Percentiles rank a stretch among this genome's conserved stretches.
Conservation (phyloP, 345 rosid genomes). For the Rhodomyrtus tomentosa region DNA sequence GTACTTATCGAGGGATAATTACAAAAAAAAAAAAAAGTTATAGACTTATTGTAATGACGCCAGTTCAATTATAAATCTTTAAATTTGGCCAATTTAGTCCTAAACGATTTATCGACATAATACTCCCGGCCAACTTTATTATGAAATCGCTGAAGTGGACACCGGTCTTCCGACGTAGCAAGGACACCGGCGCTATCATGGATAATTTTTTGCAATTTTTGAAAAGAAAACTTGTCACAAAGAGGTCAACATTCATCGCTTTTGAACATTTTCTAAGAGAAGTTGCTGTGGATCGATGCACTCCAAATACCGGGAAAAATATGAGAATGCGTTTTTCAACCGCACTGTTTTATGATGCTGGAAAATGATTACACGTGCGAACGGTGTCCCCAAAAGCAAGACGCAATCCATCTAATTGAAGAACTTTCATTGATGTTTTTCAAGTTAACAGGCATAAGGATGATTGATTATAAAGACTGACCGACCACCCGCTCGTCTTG, state of each 20-base stretch:
- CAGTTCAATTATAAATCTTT: not conserved
- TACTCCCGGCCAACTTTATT: not conserved
- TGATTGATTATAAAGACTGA: not conserved
- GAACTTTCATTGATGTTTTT: not conserved
- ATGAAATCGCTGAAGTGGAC: not conserved
- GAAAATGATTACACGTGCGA: not conserved
- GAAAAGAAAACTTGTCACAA: rapidly evolving
- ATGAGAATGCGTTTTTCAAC: not conserved
- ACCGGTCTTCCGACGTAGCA: too few relatives aligned
- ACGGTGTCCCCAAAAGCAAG: not conserved
- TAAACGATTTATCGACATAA: not conserved
- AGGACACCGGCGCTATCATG: rapidly evolving
- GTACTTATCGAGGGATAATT: not conserved
- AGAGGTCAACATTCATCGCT: not conserved
- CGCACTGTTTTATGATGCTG: not conserved
- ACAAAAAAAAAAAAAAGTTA: too few relatives aligned
- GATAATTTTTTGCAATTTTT: not conserved
- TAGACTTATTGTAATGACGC: rapidly evolving
- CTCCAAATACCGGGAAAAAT: not conserved
- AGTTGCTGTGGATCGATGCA: not conserved
- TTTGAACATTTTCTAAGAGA: not conserved
- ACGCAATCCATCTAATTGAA: not conserved
- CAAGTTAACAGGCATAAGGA: not conserved
- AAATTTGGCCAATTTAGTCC: not conserved
- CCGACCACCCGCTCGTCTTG: not conserved